Evolutionary conservation across 2,329 filamentous ascomycete genomes (phyloP).

Genomic region (Diaporthe helianthi): DNA sequence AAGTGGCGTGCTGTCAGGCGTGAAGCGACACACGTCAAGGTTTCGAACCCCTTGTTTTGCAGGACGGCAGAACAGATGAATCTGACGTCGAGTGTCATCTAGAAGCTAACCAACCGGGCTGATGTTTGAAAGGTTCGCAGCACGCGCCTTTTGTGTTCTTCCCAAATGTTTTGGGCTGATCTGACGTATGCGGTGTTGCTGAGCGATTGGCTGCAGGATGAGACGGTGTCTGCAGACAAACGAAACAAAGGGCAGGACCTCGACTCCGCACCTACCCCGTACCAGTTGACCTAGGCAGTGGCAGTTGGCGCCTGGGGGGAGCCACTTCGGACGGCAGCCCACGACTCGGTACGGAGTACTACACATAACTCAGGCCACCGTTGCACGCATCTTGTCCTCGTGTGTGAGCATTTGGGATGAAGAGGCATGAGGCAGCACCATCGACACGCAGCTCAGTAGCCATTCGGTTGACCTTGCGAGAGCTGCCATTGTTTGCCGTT

Average conservation of each 20-base stretch:
- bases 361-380: constrained; percentile 5
- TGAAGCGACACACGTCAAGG: constrained; percentile 29
- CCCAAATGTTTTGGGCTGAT: constrained; percentile 22
- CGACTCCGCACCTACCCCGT: constrained; percentile 1
- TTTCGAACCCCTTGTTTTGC: constrained; percentile 30
- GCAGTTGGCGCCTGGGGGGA: no score
- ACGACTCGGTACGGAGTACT: constrained; percentile 16
- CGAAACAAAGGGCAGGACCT: constrained; percentile 26
- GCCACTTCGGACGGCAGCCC: background rate
- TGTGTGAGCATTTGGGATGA: constrained; percentile 26
- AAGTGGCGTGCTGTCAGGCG: constrained; percentile 30
- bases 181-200: constrained; percentile 15
- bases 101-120: constrained; percentile 8
- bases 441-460: background rate
- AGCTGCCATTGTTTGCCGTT: constrained; percentile 1
- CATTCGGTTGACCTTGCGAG: constrained; percentile 22
- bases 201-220: constrained; percentile 33
- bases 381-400: constrained; percentile 3
- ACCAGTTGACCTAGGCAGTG: no score
- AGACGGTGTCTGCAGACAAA: constrained; percentile 29
- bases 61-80: constrained; percentile 30
- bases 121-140: constrained; percentile 28
- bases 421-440: constrained; percentile 12
- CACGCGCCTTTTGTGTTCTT: constrained; percentile 26
- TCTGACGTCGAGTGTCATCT: constrained; percentile 34